Evolutionary conservation across 192 early-diverging fungal genomes (phyloP), one percentile per base, ranked within the genome.

Genomic region (Linnemannia hyalina): DNA sequence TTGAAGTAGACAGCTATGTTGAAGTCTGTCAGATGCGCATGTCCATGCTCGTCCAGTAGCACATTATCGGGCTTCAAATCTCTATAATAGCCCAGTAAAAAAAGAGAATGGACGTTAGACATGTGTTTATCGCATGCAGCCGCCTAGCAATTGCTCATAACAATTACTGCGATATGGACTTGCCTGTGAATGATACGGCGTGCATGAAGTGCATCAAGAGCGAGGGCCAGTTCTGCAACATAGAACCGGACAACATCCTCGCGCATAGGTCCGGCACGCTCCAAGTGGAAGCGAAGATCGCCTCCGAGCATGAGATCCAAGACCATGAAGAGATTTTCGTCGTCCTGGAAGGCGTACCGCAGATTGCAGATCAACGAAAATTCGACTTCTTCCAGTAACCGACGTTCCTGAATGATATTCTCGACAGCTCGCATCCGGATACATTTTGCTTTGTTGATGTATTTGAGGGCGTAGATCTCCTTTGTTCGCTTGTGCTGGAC

Each of bases 221-320:
- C 94, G 22, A 91, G 89, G 22, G 92, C 80, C 7, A 96, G 49
- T 79, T 97, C 96, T 18, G 95, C 95, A 8, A 93, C 90, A 82
- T 94, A 95, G 74, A 96, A 92, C 38, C 90, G 80, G n/a, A 97
- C 94, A 35, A 91, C 89, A 3, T 91, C 91, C 74, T 97, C 96
- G 11, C 84, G 88, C 78, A 97, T 90, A 0, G 83, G 86, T 3
- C 92, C 92, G 57, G 91, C 89, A n/a, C 94, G 88, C 75, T 95
- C 93, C 32, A 97, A 82, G 80, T 98, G 97, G 80, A 97, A 97
- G 3, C 97, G 93, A 79, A 99, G 88, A 89, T 99, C 98, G 36
- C 98, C 97, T 82, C 98, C 97, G 26, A 96, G 89, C 97, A 97
- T 98, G 70, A 99, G 89, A 87, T 99, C 98, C 26, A 99, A 81